Conservation (phyloP, 192 early-diverging fungal genomes). For the Dimargaris cristalligena region DNA sequence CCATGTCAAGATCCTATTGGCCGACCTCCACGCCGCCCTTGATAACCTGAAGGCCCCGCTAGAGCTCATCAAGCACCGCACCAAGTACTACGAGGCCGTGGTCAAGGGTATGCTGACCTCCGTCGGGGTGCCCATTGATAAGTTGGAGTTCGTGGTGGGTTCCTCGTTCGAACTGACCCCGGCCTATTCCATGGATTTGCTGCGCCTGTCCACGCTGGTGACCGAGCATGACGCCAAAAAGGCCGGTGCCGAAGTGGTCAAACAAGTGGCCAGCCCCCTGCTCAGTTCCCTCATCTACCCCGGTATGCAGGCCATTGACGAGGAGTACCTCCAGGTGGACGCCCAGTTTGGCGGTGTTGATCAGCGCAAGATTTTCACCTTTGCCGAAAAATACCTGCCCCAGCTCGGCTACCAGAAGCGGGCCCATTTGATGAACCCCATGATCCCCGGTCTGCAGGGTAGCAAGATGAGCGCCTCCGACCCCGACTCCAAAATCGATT, state of each 20-base stretch:
- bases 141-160: slow-evolving; percentile 81
- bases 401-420: slow-evolving; percentile 90
- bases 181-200: slow-evolving; percentile 85
- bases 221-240: slow-evolving; percentile 95
- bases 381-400: slow-evolving; percentile 92
- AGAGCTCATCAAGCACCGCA: slow-evolving; percentile 71
- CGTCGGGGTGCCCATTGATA: slow-evolving; percentile 87
- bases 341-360: slow-evolving; percentile 95
- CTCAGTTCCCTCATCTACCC: slow-evolving; percentile 96
- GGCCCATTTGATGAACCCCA: slow-evolving; percentile 93
- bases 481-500: slow-evolving; percentile 92
- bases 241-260: slow-evolving; percentile 96
- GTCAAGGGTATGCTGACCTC: slow-evolving; percentile 82
- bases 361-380: slow-evolving; percentile 98
- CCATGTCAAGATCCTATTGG: slow-evolving; percentile 78
- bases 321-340: slow-evolving; percentile 89
- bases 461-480: slow-evolving; percentile 95
- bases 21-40: slow-evolving; percentile 93
- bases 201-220: slow-evolving; percentile 64
- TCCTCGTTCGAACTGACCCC: slow-evolving; percentile 74
- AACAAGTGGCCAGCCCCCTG: slow-evolving; percentile 75
- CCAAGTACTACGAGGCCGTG: slow-evolving; percentile 82
- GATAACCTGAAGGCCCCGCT: slow-evolving; percentile 97
- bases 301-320: slow-evolving; percentile 91
- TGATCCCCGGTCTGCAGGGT: slow-evolving; percentile 89